These are phyloP conservation scores for Biscogniauxia sp. DNA, from an alignment of 2,329 filamentous ascomycete species.

Conservation along the genomic window DNA sequence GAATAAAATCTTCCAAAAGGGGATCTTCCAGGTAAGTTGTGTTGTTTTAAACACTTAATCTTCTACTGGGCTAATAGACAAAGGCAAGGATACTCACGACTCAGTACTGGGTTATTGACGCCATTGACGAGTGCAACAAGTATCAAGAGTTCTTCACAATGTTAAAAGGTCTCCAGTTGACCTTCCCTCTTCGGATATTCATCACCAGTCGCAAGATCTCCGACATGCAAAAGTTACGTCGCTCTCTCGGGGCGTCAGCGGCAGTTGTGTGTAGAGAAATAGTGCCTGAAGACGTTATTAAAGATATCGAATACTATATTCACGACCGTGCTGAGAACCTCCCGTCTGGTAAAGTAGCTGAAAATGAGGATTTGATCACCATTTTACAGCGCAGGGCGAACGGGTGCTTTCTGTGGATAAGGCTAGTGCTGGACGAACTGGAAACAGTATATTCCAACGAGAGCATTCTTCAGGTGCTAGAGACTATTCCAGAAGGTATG, in stretches of 20 bases:
- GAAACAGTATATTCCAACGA: conserved; percentile 22
- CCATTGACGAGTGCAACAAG: conserved; percentile 33
- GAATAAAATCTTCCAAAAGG: conserved; percentile 32
- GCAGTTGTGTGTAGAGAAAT: conserved; percentile 14
- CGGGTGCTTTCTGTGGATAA: conserved; percentile 34
- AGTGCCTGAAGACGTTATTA: conserved; percentile 23
- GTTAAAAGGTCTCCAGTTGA: conserved; percentile 16
- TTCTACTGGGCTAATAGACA: too few relatives aligned
- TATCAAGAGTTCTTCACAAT: conserved; percentile 25
- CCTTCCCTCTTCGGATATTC: conserved; percentile 28
- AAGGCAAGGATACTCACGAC: conserved; percentile 13
- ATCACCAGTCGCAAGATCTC: conserved; percentile 28
- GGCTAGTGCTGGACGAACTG: conserved; percentile 32
- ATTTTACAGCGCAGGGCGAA: conserved; percentile 27
- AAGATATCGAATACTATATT: conserved; percentile 28
- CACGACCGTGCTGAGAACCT: conserved; percentile 19
- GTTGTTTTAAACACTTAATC: too few relatives aligned
- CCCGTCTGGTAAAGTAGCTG: conserved; percentile 11
- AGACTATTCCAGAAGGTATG: conserved; percentile 34
- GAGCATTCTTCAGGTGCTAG: conserved; percentile 28
- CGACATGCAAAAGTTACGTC: conserved; percentile 16
- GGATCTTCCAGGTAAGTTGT: conserved; percentile 30
- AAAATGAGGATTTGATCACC: conserved; percentile 14
- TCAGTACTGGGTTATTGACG: conserved; percentile 37
- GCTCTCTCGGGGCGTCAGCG: conserved; percentile 5